Base-by-base conservation (phyloP, 164 flowering plant genomes). In the Vitis riparia region DNA sequence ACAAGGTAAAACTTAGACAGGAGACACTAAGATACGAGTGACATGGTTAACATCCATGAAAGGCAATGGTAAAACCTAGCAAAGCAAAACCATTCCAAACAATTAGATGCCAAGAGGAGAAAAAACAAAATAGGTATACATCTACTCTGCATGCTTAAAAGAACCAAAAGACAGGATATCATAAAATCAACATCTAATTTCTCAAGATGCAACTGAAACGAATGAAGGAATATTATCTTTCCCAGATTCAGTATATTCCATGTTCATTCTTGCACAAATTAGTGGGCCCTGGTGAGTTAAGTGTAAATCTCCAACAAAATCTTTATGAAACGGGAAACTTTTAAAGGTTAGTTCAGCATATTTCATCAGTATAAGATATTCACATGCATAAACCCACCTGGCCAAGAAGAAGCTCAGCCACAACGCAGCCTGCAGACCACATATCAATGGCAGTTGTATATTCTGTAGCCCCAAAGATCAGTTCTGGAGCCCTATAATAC, bases 381-480 rank as follows among this genome's bases (percentile, higher is more conserved):
- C 2, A 60, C 62, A 4, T n/a, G 48, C 50, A 66, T 15, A 52
- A 23, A 76, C 88, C 9, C 11, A 95, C 99, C 84, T 90, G 97
- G 63, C 98, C 98, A 15, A 93, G 81, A 65, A 96, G 91, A 68
- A 96, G 90, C 83, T 96, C 99, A 52, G 97, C 98, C 78, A 96
- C 71, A 56, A 96, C 98, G 83, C 99, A 96, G 55, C 99, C 99
- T 73, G 70, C 93, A 52, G 99, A 93, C 99, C 99, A 96, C 90
- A 96, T 91, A 78, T 96, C 99, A 66, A 96, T 96, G 3, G 98
- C 91, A 67, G 86, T 87, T 52, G 98, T 91, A 75, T 96, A 96
- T 63, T 91, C 97, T 12, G 98, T 93, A 52, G 97, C 99, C 68
- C 98, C 99, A 84, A 96, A 96, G 30, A 96, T 93, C 63, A 96